A percentile compares a stretch with the other conserved stretches of the same genome.
Evolutionary conservation across 2,329 filamentous ascomycete species (phyloP).

Genomic region (Aspergillus sojae): DNA sequence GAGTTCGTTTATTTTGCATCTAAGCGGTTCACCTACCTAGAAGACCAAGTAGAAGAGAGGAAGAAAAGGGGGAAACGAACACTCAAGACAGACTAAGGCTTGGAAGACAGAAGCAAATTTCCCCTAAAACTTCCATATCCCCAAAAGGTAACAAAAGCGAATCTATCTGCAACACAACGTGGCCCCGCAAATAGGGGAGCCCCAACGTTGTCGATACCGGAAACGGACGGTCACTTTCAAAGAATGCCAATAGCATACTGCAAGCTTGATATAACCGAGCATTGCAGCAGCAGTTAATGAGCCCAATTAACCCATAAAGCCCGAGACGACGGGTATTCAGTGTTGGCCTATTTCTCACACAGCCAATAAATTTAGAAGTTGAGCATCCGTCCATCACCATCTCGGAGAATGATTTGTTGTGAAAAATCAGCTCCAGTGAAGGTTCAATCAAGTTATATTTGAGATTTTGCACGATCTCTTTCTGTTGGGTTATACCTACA

Average conservation of each 20-base stretch:
- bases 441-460: constrained; percentile 13
- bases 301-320: not conserved
- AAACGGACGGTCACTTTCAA: not conserved
- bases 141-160: not conserved
- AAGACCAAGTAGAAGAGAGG: not conserved
- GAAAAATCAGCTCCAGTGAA: not conserved
- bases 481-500: constrained; percentile 36
- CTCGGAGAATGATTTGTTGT: not conserved
- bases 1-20: not conserved
- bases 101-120: not conserved
- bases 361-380: not conserved
- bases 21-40: not conserved
- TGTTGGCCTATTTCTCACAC: not conserved
- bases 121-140: not conserved
- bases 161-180: not conserved
- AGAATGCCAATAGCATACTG: not conserved
- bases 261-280: not conserved
- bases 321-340: not conserved
- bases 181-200: not conserved
- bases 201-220: not conserved
- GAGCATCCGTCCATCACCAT: not conserved
- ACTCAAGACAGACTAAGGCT: not conserved
- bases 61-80: not conserved
- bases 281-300: too few species aligned
- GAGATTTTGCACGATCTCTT: constrained; percentile 28